These are phyloP conservation scores for Candida glucosophila DNA, from an alignment of 1,139 yeast species.

Conservation along the genomic window DNA sequence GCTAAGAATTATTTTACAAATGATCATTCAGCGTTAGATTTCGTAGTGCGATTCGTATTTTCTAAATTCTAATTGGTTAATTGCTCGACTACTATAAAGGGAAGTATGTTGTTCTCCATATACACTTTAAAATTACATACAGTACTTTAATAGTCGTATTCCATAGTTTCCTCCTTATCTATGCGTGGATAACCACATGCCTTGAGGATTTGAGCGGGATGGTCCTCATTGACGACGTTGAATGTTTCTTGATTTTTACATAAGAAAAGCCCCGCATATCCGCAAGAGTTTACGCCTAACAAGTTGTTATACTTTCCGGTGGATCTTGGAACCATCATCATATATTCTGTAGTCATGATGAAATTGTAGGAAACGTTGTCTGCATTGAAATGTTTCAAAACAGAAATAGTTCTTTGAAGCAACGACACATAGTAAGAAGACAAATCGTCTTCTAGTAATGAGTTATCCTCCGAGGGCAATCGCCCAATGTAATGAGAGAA, in stretches of 20 bases:
- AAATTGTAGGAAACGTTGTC: conserved; percentile 62
- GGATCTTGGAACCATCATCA: conserved; percentile 79
- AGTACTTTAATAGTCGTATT: conserved; percentile 16
- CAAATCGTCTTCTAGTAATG: conserved; percentile 18
- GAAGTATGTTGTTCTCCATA: too few species aligned
- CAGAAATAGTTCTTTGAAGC: conserved; percentile 62
- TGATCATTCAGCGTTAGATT: conserved; percentile 1
- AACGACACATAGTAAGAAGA: conserved; percentile 62
- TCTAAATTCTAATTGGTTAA: neutral
- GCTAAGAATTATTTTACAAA: neutral
- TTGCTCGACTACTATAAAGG: neutral
- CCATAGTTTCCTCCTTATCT: conserved; percentile 23
- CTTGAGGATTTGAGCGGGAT: conserved; percentile 40
- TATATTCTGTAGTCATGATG: conserved; percentile 71
- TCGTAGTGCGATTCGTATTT: conserved; percentile 1
- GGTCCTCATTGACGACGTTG: conserved; percentile 29
- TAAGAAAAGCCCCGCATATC: conserved; percentile 67
- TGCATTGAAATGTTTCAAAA: conserved; percentile 44
- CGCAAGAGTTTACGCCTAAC: conserved; percentile 72
- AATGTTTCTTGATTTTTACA: conserved; percentile 59
- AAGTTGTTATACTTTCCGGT: conserved; percentile 25
- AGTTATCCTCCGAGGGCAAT: conserved; percentile 32
- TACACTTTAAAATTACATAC: conserved; percentile 3
- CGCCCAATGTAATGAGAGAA: conserved; percentile 79
- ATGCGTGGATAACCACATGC: conserved; percentile 59